phyloP scores from a whole-genome alignment of 2,329 filamentous ascomycete species.

The Pseudogymnoascus sp. region DNA sequence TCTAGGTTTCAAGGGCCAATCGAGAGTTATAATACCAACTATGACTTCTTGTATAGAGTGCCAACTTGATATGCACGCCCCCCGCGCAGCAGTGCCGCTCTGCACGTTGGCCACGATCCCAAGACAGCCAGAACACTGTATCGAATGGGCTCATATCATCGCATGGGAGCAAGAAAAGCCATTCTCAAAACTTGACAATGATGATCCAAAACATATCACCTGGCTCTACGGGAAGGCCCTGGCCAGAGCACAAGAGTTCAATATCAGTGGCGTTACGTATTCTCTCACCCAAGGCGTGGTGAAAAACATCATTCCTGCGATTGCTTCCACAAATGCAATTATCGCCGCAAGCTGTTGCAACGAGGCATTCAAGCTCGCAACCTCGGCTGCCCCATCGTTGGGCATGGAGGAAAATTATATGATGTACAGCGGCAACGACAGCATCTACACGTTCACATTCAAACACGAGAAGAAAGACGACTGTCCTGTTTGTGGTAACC shows the following conservation, averaged over 20 bases:
- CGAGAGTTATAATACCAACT: slow-evolving; percentile 83
- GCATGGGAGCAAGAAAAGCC: slow-evolving; percentile 87
- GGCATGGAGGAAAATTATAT: slow-evolving; percentile 85
- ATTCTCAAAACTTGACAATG: slow-evolving; percentile 82
- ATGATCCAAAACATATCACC: slow-evolving; percentile 94
- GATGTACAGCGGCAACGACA: slow-evolving; percentile 97
- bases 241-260: slow-evolving; percentile 75
- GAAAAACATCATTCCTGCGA: slow-evolving; percentile 98
- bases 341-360: slow-evolving; percentile 95
- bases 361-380: slow-evolving; percentile 91
- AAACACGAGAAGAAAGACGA: slow-evolving; percentile 90
- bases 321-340: slow-evolving; percentile 95
- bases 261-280: slow-evolving; percentile 89
- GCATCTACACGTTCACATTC: slow-evolving; percentile 96
- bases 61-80: slow-evolving; percentile 96
- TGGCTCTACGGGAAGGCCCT: slow-evolving; percentile 90
- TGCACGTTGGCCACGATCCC: slow-evolving; percentile 96
- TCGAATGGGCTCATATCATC: slow-evolving; percentile 98
- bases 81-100: slow-evolving; percentile 90
- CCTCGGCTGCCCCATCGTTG: slow-evolving; percentile 71
- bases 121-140: slow-evolving; percentile 93
- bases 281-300: slow-evolving; percentile 94
- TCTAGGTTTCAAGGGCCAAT: slow-evolving; percentile 88
- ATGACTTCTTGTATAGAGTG: slow-evolving; percentile 97
- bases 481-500: slow-evolving; percentile 86